Base-by-base conservation (phyloP, 2,329 filamentous ascomycete species). In the Lasiodiplodia gonubiensis region DNA sequence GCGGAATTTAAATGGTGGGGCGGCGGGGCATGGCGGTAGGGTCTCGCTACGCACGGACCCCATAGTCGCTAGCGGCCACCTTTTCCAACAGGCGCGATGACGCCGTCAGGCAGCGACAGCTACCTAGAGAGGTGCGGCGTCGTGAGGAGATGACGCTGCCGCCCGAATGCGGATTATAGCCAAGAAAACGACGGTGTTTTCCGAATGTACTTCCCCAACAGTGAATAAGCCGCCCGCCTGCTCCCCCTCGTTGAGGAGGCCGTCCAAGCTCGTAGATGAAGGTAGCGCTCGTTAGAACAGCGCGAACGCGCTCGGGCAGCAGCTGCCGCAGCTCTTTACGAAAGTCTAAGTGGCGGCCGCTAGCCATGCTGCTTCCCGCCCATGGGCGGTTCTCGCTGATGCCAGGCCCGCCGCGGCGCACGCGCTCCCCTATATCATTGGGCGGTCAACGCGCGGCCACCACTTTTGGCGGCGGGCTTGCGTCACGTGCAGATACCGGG, bases 401-500 rank as follows among this genome's bases (percentile, higher is more conserved):
- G 25, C 51, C 51, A 33, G 51, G 18, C n/a, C 49, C 49, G 52
- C 42, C 16, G 37, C 63, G 33, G 39, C 67, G 49, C 33, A 37
- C 57, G 35, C 54, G 39, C n/a, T 18, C 46, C 21, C 37, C 27
- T 27, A 48, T 51, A 48, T 49, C 67, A 37, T 37, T 30, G 53
- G 53, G 53, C 53, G 53, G 53, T 30, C 25, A 30, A 30, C 25
- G 51, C 53, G 48, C 52, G 46, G 46, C 48, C 42, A 63, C 48
- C 46, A 48, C 39, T 64, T 59, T 39, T 16, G 27, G 35, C 16
- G 18, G 33, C 21, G 33, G 53, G 33, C 10, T 21, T 14, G 25
- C 49, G 21, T 57, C 64, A 60, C 53, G 67, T 55, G 59, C 21
- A 54, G 48, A 51, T 53, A 51, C 42, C 27, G 35, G 37, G 53